Percentiles rank a stretch among this genome's conserved stretches.
These are phyloP conservation scores for Emericellopsis atlantica DNA, from an alignment of 2,329 filamentous ascomycete genomes.

Conservation along the genomic window DNA sequence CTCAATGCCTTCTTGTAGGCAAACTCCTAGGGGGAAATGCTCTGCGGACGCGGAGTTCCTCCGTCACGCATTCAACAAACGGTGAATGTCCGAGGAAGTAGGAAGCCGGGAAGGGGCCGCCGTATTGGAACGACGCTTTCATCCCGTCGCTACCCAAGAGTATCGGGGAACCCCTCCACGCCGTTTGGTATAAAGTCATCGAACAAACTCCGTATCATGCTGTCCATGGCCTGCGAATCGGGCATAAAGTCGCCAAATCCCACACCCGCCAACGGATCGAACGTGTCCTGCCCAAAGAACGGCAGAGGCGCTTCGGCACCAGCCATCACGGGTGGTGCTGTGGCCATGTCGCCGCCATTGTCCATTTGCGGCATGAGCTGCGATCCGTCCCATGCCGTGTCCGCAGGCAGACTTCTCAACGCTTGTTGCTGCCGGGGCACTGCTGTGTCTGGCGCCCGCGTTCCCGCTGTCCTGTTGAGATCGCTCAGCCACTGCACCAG, in stretches of 20 bases:
- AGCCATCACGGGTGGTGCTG: too few relatives aligned
- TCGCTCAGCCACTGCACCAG: slow-evolving; percentile 14
- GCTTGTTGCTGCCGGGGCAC: background rate
- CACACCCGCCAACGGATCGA: background rate
- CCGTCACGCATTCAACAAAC: background rate
- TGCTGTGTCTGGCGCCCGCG: background rate
- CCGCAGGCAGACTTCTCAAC: background rate
- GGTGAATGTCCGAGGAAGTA: too few relatives aligned
- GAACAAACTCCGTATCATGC: background rate
- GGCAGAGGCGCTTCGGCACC: background rate
- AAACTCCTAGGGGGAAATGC: too few relatives aligned
- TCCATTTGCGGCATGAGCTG: background rate
- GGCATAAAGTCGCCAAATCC: background rate
- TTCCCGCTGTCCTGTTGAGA: background rate
- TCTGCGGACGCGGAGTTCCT: background rate
- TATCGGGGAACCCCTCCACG: background rate
- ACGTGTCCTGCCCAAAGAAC: background rate
- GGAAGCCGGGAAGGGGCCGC: too few relatives aligned
- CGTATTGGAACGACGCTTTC: too few relatives aligned
- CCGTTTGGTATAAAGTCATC: background rate
- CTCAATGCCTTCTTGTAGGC: too few relatives aligned
- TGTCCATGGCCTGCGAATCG: background rate
- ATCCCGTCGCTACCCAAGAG: too few relatives aligned
- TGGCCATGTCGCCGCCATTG: too few relatives aligned
- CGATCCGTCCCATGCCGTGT: background rate